A percentile compares a stretch with the other conserved stretches of the same genome.
These are phyloP conservation scores for Puccinia coronata DNA, from an alignment of 1,284 basidiomycete genomes.

Conservation along the genomic window DNA sequence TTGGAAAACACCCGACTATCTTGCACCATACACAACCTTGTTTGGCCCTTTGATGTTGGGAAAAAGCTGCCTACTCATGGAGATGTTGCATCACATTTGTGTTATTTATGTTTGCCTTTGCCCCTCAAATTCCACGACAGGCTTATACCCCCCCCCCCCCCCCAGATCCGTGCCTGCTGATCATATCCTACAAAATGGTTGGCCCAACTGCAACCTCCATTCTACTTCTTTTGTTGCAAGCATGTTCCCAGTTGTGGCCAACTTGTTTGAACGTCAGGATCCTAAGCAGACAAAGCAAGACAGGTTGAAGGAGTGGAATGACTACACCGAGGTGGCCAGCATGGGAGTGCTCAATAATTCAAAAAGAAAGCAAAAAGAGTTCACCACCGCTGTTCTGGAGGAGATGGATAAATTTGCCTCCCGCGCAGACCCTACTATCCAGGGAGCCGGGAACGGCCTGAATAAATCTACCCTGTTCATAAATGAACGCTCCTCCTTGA, in stretches of 20 bases:
- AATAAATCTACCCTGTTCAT: not conserved
- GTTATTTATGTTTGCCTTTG: conserved; percentile 9
- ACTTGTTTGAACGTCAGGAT: not conserved
- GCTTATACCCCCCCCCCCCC: too few relatives aligned
- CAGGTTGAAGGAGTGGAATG: conserved; percentile 3
- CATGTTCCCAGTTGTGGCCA: conserved; percentile 12
- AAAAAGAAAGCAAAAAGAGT: not conserved
- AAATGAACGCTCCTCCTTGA: not conserved
- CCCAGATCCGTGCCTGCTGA: conserved; percentile 10
- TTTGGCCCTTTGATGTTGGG: conserved; percentile 8
- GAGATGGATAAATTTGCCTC: not conserved
- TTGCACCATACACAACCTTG: not conserved
- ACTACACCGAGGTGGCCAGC: too few relatives aligned
- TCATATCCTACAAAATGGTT: not conserved
- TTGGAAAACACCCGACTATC: not conserved
- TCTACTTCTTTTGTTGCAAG: not conserved
- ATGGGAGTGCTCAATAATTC: not conserved
- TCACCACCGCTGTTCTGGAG: not conserved
- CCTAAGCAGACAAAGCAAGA: not conserved
- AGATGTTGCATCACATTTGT: not conserved
- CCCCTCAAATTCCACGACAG: not conserved
- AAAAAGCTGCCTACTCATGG: not conserved
- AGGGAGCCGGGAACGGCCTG: not conserved
- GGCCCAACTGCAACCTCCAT: not conserved
- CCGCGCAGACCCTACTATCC: not conserved